Evolutionary conservation across 1,284 basidiomycete genomes (phyloP).

Genomic region (Singerocomus inundabilis): DNA sequence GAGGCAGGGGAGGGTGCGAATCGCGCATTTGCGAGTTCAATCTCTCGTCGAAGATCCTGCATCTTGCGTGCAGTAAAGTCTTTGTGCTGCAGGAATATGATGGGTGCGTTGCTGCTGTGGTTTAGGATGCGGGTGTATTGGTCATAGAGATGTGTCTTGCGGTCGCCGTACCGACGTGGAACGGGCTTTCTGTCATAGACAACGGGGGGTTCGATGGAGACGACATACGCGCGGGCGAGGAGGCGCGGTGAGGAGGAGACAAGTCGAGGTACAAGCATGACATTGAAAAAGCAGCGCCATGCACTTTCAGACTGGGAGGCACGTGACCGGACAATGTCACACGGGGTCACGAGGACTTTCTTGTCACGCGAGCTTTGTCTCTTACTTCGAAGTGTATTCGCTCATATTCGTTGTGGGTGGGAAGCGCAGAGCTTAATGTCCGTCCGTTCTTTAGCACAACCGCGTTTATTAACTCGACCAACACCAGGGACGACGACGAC

Average conservation of each 20-base stretch:
- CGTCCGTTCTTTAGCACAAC: conserved; percentile 24
- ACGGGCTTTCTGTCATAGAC: conserved; percentile 49
- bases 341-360: conserved; percentile 16
- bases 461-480: conserved; percentile 27
- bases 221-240: conserved; percentile 44
- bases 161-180: conserved; percentile 65
- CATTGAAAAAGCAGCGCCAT: neutral
- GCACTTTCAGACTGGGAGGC: neutral
- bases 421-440: conserved; percentile 28
- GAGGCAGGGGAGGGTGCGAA: conserved; percentile 42
- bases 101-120: conserved; percentile 49
- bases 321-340: conserved; percentile 20
- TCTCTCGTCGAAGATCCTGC: conserved; percentile 63
- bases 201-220: conserved; percentile 57
- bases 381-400: conserved; percentile 21
- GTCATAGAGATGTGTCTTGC: conserved; percentile 74
- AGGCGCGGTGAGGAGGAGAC: conserved; percentile 14
- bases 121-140: conserved; percentile 68
- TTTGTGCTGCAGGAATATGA: conserved; percentile 70
- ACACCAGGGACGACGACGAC: conserved; percentile 64
- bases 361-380: conserved; percentile 31
- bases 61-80: conserved; percentile 66
- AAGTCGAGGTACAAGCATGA: conserved; percentile 10
- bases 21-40: conserved; percentile 52
- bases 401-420: conserved; percentile 22